These are phyloP conservation scores for Tricholoma saponaceum DNA, from an alignment of 768 basidiomycete genomes.

Conservation along the genomic window DNA sequence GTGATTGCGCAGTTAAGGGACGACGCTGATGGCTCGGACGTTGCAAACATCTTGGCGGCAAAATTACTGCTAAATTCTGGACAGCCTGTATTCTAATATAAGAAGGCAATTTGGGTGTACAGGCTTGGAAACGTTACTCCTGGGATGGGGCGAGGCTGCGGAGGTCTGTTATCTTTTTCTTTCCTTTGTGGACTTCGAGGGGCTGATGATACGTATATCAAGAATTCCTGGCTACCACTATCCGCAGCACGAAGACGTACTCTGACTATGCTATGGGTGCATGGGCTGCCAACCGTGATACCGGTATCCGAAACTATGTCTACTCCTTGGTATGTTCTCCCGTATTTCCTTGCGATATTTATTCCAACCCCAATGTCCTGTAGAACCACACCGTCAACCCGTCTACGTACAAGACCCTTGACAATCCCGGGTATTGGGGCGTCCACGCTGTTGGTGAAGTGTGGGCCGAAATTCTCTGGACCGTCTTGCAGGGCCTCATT, in stretches of 20 bases:
- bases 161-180: slow-evolving; percentile 38
- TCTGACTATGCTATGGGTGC: slow-evolving; percentile 88
- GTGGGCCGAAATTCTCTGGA: slow-evolving; percentile 91
- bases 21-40: no score
- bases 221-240: slow-evolving; percentile 84
- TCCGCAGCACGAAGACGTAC: slow-evolving; percentile 72
- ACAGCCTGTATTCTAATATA: no score
- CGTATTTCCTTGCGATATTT: background rate
- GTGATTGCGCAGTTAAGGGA: no score
- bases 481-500: slow-evolving; percentile 71
- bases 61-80: no score
- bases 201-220: slow-evolving; percentile 8
- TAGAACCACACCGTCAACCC: slow-evolving; percentile 74
- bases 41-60: no score
- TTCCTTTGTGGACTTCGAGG: background rate
- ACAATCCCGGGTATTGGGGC: slow-evolving; percentile 92
- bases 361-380: background rate
- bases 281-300: slow-evolving; percentile 81
- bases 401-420: slow-evolving; percentile 90
- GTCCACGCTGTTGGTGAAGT: slow-evolving; percentile 93
- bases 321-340: slow-evolving; percentile 62
- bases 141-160: slow-evolving; percentile 98
- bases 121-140: no score
- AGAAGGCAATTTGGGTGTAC: no score
- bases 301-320: slow-evolving; percentile 82